These are phyloP conservation scores for Effrenium voratum DNA, from an alignment of 73 alveolate genomes.

Conservation along the genomic window DNA sequence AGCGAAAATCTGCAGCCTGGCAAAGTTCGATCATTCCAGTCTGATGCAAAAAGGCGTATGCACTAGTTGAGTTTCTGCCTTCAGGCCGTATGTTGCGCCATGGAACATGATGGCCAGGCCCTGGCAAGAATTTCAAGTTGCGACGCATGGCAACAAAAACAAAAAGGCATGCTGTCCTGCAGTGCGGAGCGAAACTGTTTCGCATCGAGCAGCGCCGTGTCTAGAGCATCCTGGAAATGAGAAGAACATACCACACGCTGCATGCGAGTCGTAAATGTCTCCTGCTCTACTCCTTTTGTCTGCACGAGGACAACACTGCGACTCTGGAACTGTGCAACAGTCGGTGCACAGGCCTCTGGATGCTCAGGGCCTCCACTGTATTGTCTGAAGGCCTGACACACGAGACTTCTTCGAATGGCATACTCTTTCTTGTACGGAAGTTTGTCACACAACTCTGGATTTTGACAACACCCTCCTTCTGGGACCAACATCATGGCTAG, in stretches of 20 bases:
- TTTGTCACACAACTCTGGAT: too few species aligned
- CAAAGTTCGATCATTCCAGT: too few species aligned
- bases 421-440: too few species aligned
- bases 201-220: slow-evolving; percentile 46
- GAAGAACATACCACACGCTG: neutral
- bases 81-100: slow-evolving; percentile 48
- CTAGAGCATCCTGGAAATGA: slow-evolving; percentile 15
- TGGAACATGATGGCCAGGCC: slow-evolving; percentile 27
- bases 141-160: neutral
- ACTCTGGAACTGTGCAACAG: neutral
- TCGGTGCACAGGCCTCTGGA: neutral
- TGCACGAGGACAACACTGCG: neutral
- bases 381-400: slow-evolving; percentile 53
- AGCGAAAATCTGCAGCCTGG: too few species aligned
- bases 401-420: too few species aligned
- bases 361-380: slow-evolving; percentile 45
- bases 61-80: too few species aligned
- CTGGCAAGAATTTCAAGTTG: neutral
- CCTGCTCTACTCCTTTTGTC: neutral
- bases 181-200: slow-evolving; percentile 61
- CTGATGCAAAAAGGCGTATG: too few species aligned
- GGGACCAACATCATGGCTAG: too few species aligned
- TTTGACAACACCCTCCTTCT: too few species aligned
- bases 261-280: neutral
- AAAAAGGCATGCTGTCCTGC: slow-evolving; percentile 44